Conservation (phyloP, 2,329 filamentous ascomycete genomes). For the Sordariomycetes sp. region DNA sequence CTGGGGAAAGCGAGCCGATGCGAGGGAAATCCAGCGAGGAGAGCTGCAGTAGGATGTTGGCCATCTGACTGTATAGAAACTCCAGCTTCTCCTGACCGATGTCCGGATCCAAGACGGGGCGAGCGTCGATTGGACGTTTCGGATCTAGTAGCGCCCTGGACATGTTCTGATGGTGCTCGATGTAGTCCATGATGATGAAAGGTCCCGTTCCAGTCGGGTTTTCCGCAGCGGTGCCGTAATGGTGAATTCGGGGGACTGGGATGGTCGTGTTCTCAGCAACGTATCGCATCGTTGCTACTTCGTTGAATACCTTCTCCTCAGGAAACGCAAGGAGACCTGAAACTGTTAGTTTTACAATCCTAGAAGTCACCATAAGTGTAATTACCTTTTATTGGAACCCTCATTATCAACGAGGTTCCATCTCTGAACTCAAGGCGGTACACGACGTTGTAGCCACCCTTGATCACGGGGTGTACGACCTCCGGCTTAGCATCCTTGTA, state of each 20-base stretch:
- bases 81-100: constrained; percentile 20
- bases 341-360: background rate
- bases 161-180: constrained; percentile 17
- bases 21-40: constrained; percentile 18
- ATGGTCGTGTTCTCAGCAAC: constrained; percentile 20
- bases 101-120: constrained; percentile 19
- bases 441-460: constrained; percentile 18
- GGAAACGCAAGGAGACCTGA: constrained; percentile 14
- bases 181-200: constrained; percentile 26
- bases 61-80: constrained; percentile 26
- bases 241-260: constrained; percentile 20
- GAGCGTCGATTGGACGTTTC: constrained; percentile 10
- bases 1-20: constrained; percentile 24
- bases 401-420: constrained; percentile 18
- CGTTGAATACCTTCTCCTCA: constrained; percentile 23
- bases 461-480: constrained; percentile 14
- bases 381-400: constrained; percentile 15
- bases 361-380: background rate
- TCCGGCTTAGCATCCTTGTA: constrained; percentile 12
- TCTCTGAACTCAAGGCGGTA: constrained; percentile 20
- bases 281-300: constrained; percentile 22
- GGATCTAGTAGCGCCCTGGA: constrained; percentile 17
- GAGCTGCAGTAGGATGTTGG: constrained; percentile 28
- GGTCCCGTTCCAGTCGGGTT: constrained; percentile 21
- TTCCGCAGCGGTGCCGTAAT: constrained; percentile 17